A percentile compares a stretch with the other conserved stretches of the same genome.
Conservation (phyloP, 352 stramenopile genomes). For the Phytopythium oedochilum region DNA sequence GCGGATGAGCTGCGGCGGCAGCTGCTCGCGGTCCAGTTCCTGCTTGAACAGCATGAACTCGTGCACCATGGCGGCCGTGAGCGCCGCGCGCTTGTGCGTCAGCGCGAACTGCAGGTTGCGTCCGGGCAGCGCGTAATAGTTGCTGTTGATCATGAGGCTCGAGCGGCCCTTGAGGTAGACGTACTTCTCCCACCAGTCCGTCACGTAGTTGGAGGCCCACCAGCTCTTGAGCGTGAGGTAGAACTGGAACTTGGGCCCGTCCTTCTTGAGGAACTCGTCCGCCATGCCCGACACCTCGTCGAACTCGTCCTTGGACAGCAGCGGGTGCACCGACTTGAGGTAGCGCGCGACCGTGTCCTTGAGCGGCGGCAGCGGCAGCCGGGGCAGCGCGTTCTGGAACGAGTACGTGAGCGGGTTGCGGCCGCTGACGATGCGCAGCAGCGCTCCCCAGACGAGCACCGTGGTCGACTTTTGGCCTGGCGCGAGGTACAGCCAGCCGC, state of each 20-base stretch:
- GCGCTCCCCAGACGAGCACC: conserved; percentile 63
- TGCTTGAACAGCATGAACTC: conserved; percentile 88
- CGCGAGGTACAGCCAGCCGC: conserved; percentile 82
- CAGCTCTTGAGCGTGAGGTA: conserved; percentile 90
- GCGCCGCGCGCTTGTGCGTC: conserved; percentile 52
- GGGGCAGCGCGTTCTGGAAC: conserved; percentile 90
- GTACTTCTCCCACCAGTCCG: conserved; percentile 90
- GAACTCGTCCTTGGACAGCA: conserved; percentile 88
- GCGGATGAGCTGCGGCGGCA: conserved; percentile 78
- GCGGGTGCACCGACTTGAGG: conserved; percentile 89
- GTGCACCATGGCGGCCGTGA: conserved; percentile 65
- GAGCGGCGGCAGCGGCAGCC: conserved; percentile 90
- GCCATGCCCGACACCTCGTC: conserved; percentile 80
- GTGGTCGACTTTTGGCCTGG: conserved; percentile 62
- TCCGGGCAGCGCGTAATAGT: conserved; percentile 86
- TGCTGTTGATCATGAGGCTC: conserved; percentile 91
- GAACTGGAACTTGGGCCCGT: conserved; percentile 88
- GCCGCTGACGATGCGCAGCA: conserved; percentile 84
- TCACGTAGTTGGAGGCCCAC: conserved; percentile 89
- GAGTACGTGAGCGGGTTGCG: conserved; percentile 84
- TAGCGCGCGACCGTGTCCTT: conserved; percentile 92
- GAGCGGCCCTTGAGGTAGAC: conserved; percentile 86
- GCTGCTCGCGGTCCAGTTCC: conserved; percentile 76
- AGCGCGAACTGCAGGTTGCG: conserved; percentile 58
- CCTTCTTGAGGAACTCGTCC: conserved; percentile 80